Percentiles rank a stretch among this genome's conserved stretches.
Conservation (phyloP, 768 basidiomycete genomes). For the Termitomyces sp. region DNA sequence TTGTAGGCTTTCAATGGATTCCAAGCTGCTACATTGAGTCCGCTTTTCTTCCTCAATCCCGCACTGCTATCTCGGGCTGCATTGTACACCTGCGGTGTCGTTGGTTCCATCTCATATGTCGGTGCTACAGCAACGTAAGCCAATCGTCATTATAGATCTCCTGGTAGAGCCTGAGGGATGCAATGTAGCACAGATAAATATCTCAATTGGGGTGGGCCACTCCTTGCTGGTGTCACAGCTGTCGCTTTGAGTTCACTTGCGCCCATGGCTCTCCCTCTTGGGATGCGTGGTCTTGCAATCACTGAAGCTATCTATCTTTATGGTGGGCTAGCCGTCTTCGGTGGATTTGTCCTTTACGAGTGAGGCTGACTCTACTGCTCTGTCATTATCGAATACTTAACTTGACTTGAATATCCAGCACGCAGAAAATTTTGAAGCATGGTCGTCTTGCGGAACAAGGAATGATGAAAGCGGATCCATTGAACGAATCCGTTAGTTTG, state of each 20-base stretch:
- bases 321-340: slow-evolving; percentile 84
- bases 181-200: slow-evolving; percentile 65
- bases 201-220: slow-evolving; percentile 80
- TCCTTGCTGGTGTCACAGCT: slow-evolving; percentile 85
- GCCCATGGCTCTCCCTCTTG: slow-evolving; percentile 84
- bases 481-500: slow-evolving; percentile 72
- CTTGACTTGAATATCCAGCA: slow-evolving; percentile 36
- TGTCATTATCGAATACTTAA: not conserved
- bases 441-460: slow-evolving; percentile 72
- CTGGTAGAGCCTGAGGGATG: not conserved
- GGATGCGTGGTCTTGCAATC: slow-evolving; percentile 68
- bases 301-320: slow-evolving; percentile 79
- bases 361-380: slow-evolving; percentile 26
- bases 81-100: slow-evolving; percentile 80
- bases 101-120: slow-evolving; percentile 82
- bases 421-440: slow-evolving; percentile 78
- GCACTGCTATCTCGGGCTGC: slow-evolving; percentile 84
- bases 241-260: slow-evolving; percentile 84
- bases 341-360: slow-evolving; percentile 86
- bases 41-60: slow-evolving; percentile 84
- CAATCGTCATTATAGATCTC: not conserved
- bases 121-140: slow-evolving; percentile 79
- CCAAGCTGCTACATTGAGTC: slow-evolving; percentile 83
- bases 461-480: slow-evolving; percentile 59
- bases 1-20: slow-evolving; percentile 74